A percentile compares a stretch with the other conserved stretches of the same genome.
Evolutionary conservation across 345 rosid species (phyloP).

Genomic region (Brassica juncea): DNA sequence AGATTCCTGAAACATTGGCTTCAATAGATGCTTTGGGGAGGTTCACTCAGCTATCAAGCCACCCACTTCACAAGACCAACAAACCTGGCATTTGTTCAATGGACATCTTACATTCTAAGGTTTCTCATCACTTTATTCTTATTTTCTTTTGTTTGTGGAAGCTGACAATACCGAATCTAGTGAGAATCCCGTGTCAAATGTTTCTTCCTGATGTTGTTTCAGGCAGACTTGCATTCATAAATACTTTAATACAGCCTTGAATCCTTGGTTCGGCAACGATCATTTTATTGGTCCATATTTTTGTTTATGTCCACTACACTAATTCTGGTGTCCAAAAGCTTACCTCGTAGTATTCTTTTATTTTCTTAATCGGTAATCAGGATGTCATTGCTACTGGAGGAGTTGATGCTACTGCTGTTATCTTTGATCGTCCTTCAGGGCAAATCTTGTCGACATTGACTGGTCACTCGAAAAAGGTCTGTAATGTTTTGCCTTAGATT

Average conservation of each 20-base stretch:
- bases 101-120: background rate
- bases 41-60: background rate
- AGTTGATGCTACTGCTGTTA: background rate
- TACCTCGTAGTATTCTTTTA: constrained; percentile 2
- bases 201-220: too few species aligned
- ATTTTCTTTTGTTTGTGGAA: background rate
- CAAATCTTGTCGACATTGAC: background rate
- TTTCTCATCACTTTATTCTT: constrained; percentile 19
- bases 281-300: background rate
- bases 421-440: background rate
- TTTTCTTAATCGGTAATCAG: background rate
- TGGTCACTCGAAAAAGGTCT: background rate
- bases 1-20: background rate
- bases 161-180: too few species aligned
- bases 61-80: constrained; percentile 1
- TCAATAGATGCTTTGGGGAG: background rate
- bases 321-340: constrained; percentile 12
- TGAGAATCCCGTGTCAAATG: too few species aligned
- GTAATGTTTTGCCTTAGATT: background rate
- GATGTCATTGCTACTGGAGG: background rate
- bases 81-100: background rate
- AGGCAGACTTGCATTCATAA: background rate
- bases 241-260: background rate
- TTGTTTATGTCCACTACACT: background rate
- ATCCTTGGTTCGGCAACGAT: constrained; percentile 1